These are phyloP conservation scores for Hippophae gyantsensis DNA, from an alignment of 306 rosid genomes.

Conservation along the genomic window DNA sequence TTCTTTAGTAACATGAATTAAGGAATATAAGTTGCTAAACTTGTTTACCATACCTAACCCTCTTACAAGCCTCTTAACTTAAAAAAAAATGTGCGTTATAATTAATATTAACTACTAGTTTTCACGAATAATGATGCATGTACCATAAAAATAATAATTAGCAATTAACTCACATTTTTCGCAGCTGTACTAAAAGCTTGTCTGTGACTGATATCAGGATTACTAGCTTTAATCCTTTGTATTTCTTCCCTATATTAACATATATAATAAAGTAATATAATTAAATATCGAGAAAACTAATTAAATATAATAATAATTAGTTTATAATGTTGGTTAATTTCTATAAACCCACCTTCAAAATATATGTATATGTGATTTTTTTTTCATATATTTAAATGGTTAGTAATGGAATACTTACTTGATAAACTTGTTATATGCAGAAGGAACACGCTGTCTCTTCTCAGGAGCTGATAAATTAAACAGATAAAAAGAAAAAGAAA, in stretches of 20 bases:
- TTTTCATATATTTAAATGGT: neutral
- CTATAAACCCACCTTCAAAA: too few relatives aligned
- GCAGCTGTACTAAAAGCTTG: slow-evolving; percentile 98
- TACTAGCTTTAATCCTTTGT: slow-evolving; percentile 91
- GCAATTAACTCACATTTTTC: slow-evolving; percentile 70
- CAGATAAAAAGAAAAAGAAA: neutral
- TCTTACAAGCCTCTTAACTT: too few relatives aligned
- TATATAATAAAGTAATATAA: neutral
- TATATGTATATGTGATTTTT: too few relatives aligned
- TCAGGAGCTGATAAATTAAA: slow-evolving; percentile 63
- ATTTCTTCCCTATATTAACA: slow-evolving; percentile 73
- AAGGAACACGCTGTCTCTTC: slow-evolving; percentile 96
- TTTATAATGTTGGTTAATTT: too few relatives aligned
- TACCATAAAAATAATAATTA: neutral
- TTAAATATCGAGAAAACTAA: neutral
- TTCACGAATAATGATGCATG: too few relatives aligned
- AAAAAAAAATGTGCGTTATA: too few relatives aligned
- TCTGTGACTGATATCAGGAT: slow-evolving; percentile 92
- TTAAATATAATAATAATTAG: too few relatives aligned
- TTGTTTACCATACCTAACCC: too few relatives aligned
- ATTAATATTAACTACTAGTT: too few relatives aligned
- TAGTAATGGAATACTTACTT: slow-evolving; percentile 46
- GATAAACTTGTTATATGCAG: slow-evolving; percentile 92
- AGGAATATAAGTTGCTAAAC: too few relatives aligned
- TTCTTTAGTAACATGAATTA: too few relatives aligned